Percentiles rank a stretch among this genome's conserved stretches.
These are phyloP conservation scores for Phytophthora fragariae DNA, from an alignment of 352 stramenopile genomes.

Conservation along the genomic window DNA sequence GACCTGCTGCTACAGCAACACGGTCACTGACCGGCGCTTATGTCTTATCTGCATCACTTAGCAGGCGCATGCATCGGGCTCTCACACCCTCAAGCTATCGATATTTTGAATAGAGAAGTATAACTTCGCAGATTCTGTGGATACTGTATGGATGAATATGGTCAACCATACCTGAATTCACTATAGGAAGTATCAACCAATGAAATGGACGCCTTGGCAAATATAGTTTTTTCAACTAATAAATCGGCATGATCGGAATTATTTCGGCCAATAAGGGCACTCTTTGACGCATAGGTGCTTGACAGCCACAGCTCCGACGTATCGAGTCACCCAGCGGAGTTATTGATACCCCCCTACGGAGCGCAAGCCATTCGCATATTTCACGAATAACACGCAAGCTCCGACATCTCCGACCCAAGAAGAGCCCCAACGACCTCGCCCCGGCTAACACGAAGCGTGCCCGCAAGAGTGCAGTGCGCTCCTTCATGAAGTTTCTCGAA, in stretches of 20 bases:
- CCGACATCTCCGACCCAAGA: constrained; percentile 20
- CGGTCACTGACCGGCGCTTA: no score
- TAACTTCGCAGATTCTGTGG: no score
- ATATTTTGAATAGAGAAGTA: no score
- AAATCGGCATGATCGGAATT: background rate
- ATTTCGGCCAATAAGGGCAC: constrained; percentile 4
- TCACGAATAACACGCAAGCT: constrained; percentile 13
- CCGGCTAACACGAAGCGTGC: constrained; percentile 36
- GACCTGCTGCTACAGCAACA: no score
- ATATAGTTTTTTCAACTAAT: background rate
- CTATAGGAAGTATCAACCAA: background rate
- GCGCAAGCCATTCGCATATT: constrained; percentile 13
- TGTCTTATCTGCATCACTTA: no score
- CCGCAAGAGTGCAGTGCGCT: constrained; percentile 7
- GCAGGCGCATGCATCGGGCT: no score
- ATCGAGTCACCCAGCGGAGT: constrained; percentile 1
- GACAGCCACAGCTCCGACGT: constrained; percentile 1
- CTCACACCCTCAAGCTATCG: no score
- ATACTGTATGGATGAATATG: no score
- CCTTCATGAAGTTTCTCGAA: constrained; percentile 26
- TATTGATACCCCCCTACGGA: constrained; percentile 10
- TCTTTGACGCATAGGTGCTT: background rate
- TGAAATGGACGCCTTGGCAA: background rate
- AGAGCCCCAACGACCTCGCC: constrained; percentile 30
- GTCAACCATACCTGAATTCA: background rate